Conservation (phyloP, 2,329 filamentous ascomycete species). For the Cercospora berteroae region DNA sequence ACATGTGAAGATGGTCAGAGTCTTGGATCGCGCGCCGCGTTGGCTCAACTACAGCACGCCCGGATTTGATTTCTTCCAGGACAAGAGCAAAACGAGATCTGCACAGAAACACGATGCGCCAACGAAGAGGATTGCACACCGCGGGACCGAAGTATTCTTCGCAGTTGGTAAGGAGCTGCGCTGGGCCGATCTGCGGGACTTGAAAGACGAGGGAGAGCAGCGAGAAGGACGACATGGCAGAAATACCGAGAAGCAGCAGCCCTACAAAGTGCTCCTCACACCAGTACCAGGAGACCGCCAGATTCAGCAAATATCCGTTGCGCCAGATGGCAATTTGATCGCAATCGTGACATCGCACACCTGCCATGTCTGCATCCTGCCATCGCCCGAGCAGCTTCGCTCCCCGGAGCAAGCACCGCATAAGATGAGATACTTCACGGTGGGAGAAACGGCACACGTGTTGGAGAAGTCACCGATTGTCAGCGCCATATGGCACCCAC, state of each 20-base stretch:
- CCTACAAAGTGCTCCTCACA: slow-evolving; percentile 59
- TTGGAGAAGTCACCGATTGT: slow-evolving; percentile 77
- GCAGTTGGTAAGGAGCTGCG: slow-evolving; percentile 85
- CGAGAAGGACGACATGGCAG: slow-evolving; percentile 12
- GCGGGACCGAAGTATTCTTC: slow-evolving; percentile 85
- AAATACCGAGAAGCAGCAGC: slow-evolving; percentile 1
- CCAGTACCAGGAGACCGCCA: slow-evolving; percentile 66
- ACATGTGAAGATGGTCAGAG: slow-evolving; percentile 70
- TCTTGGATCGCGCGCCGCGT: slow-evolving; percentile 78
- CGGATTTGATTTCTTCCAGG: slow-evolving; percentile 72
- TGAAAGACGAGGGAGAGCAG: slow-evolving; percentile 60
- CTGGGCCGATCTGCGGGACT: slow-evolving; percentile 78
- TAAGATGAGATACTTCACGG: slow-evolving; percentile 80
- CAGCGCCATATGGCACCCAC: slow-evolving; percentile 86
- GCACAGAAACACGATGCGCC: slow-evolving; percentile 39
- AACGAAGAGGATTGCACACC: slow-evolving; percentile 66
- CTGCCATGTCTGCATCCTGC: slow-evolving; percentile 81
- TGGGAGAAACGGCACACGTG: slow-evolving; percentile 91
- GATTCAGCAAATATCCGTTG: slow-evolving; percentile 82
- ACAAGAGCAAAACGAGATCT: slow-evolving; percentile 11
- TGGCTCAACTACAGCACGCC: slow-evolving; percentile 80
- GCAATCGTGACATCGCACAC: slow-evolving; percentile 86
- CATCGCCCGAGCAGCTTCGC: slow-evolving; percentile 73
- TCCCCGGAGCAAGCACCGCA: slow-evolving; percentile 66
- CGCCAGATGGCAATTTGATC: slow-evolving; percentile 76